phyloP scores from a whole-genome alignment of 2,329 filamentous ascomycete genomes.

The Pseudocercospora eumusae region DNA sequence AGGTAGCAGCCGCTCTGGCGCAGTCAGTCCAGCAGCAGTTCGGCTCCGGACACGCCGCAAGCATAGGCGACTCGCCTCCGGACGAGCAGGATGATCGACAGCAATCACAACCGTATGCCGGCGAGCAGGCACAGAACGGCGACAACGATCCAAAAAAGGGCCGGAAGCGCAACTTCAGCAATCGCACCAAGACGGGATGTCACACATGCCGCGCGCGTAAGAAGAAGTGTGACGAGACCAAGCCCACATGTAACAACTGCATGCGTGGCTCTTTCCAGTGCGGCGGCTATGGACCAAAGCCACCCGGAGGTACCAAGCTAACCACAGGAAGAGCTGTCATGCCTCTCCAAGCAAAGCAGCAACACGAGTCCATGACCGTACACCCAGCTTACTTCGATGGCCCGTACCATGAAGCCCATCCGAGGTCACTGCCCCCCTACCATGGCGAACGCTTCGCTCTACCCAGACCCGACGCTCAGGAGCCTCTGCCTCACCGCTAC shows the following conservation, averaged over 20 bases:
- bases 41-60: slow-evolving; percentile 32
- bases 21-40: slow-evolving; percentile 51
- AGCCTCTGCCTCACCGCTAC: slow-evolving; percentile 19
- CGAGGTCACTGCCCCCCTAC: slow-evolving; percentile 6
- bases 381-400: slow-evolving; percentile 23
- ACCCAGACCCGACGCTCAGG: slow-evolving; percentile 9
- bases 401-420: slow-evolving; percentile 18
- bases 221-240: slow-evolving; percentile 96
- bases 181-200: slow-evolving; percentile 93
- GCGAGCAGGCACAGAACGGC: slow-evolving; percentile 13
- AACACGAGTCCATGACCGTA: slow-evolving; percentile 14
- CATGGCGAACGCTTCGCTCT: slow-evolving; percentile 13
- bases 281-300: slow-evolving; percentile 71
- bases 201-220: slow-evolving; percentile 88
- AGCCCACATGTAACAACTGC: slow-evolving; percentile 92
- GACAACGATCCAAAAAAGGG: slow-evolving; percentile 55
- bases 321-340: slow-evolving; percentile 18
- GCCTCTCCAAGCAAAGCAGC: slow-evolving; percentile 24
- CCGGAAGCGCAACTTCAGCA: slow-evolving; percentile 81
- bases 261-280: slow-evolving; percentile 86
- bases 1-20: slow-evolving; percentile 47
- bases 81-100: slow-evolving; percentile 41
- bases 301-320: slow-evolving; percentile 23
- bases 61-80: slow-evolving; percentile 36
- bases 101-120: slow-evolving; percentile 37